phyloP scores from a whole-genome alignment of 371 early-diverging fungal species.

The Apophysomyces elegans region DNA sequence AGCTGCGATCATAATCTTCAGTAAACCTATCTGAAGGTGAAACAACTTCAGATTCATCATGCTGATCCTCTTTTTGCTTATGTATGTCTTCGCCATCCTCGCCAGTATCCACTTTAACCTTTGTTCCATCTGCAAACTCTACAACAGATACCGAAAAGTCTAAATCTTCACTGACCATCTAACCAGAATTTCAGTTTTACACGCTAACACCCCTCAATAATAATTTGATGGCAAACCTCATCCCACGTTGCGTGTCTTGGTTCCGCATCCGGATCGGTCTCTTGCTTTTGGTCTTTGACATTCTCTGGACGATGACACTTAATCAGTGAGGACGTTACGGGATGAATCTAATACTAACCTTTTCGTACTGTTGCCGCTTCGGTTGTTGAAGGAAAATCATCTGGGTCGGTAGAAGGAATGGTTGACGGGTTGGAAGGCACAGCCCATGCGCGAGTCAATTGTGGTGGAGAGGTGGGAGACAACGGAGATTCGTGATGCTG shows the following conservation, averaged over 20 bases:
- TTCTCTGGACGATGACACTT: not conserved
- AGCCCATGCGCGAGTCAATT: conserved; percentile 32
- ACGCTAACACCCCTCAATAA: no score
- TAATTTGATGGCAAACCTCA: conserved; percentile 28
- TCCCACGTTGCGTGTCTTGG: conserved; percentile 38
- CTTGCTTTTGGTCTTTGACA: conserved; percentile 11
- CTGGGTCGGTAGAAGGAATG: conserved; percentile 10
- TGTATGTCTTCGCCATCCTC: conserved; percentile 11
- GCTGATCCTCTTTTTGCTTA: conserved; percentile 15
- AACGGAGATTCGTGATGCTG: conserved; percentile 13
- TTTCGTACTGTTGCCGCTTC: conserved; percentile 22
- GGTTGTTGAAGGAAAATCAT: conserved; percentile 38
- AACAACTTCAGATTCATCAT: conserved; percentile 23
- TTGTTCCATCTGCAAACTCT: conserved; percentile 41
- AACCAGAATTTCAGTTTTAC: not conserved
- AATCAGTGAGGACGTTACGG: not conserved
- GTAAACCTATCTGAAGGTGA: conserved; percentile 50
- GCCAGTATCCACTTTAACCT: conserved; percentile 17
- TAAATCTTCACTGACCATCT: conserved; percentile 38
- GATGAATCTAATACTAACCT: not conserved
- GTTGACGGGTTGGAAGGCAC: conserved; percentile 13
- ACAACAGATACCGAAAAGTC: conserved; percentile 30
- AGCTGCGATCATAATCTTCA: conserved; percentile 54
- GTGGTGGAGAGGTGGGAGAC: conserved; percentile 18
- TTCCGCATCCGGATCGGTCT: conserved; percentile 17